These are phyloP conservation scores for Tricholoma sp. DNA, from an alignment of 768 basidiomycete genomes.

Conservation along the genomic window DNA sequence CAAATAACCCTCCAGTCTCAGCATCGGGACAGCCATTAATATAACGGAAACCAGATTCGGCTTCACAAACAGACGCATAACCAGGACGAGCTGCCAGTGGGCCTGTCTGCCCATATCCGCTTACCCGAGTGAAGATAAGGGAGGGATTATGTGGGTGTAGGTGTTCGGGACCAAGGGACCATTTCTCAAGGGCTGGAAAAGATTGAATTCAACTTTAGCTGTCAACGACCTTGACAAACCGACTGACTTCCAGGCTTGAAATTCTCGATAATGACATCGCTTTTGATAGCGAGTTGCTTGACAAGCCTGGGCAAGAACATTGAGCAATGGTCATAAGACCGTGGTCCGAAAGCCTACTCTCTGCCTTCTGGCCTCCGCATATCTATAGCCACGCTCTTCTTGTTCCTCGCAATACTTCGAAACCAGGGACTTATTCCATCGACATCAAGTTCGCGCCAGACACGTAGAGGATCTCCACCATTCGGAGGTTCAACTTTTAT, in stretches of 20 bases:
- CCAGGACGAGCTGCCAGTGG: conserved; percentile 69
- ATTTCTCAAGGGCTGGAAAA: conserved; percentile 58
- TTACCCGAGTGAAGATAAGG: conserved; percentile 86
- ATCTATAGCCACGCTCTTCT: conserved; percentile 70
- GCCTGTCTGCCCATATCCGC: conserved; percentile 72
- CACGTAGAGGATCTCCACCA: conserved; percentile 60
- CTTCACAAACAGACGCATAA: conserved; percentile 73
- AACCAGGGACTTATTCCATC: conserved; percentile 76
- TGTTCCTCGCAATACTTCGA: conserved; percentile 64
- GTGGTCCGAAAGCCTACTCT: conserved; percentile 22
- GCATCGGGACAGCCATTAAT: conserved; percentile 64
- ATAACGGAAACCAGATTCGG: conserved; percentile 68
- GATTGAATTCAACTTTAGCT: background rate
- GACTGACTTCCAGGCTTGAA: conserved; percentile 72
- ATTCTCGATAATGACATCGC: conserved; percentile 66
- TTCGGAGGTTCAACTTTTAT: conserved; percentile 68
- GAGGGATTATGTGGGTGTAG: conserved; percentile 74
- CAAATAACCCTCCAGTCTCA: conserved; percentile 45
- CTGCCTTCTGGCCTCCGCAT: conserved; percentile 52
- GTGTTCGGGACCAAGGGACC: conserved; percentile 54
- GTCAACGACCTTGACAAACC: background rate
- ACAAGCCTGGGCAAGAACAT: conserved; percentile 41
- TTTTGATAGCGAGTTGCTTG: conserved; percentile 52
- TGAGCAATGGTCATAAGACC: background rate
- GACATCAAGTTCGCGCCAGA: conserved; percentile 66